These are phyloP conservation scores for Metschnikowia hibisci DNA, from an alignment of 805 yeast species.

Conservation along the genomic window DNA sequence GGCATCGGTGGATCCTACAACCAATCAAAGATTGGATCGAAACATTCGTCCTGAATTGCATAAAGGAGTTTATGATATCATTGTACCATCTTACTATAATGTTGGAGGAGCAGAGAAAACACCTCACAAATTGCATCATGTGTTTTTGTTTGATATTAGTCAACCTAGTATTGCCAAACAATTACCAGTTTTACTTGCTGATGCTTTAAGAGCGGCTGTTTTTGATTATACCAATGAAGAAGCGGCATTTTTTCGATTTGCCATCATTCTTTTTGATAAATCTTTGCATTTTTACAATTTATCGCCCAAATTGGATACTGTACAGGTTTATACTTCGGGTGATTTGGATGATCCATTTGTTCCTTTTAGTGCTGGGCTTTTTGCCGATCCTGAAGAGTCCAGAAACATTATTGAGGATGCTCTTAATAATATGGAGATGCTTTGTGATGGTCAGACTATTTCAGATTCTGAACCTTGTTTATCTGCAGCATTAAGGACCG, in stretches of 20 bases:
- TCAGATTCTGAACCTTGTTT: constrained; percentile 61
- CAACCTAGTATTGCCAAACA: constrained; percentile 56
- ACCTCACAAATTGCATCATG: constrained; percentile 52
- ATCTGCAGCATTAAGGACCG: constrained; percentile 75
- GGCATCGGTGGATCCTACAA: constrained; percentile 52
- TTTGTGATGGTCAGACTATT: constrained; percentile 35
- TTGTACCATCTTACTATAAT: constrained; percentile 73
- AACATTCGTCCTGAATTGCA: constrained; percentile 68
- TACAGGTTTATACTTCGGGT: constrained; percentile 56
- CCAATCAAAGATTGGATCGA: constrained; percentile 62
- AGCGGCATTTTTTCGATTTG: constrained; percentile 31
- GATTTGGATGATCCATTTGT: constrained; percentile 77
- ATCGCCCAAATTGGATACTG: constrained; percentile 49
- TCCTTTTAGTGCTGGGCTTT: constrained; percentile 75
- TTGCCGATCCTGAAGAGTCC: constrained; percentile 73
- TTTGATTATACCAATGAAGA: constrained; percentile 26
- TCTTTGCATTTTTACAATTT: constrained; percentile 70
- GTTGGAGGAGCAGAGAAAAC: constrained; percentile 35
- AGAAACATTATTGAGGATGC: constrained; percentile 62
- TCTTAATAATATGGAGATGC: constrained; percentile 54
- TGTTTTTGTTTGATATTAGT: constrained; percentile 70
- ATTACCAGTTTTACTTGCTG: constrained; percentile 60
- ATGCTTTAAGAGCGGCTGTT: constrained; percentile 61
- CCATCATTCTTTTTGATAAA: constrained; percentile 74
- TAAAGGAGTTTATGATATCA: constrained; percentile 79